Evolutionary conservation across 2,329 filamentous ascomycete species (phyloP).

Genomic region (Exophiala spinifera): DNA sequence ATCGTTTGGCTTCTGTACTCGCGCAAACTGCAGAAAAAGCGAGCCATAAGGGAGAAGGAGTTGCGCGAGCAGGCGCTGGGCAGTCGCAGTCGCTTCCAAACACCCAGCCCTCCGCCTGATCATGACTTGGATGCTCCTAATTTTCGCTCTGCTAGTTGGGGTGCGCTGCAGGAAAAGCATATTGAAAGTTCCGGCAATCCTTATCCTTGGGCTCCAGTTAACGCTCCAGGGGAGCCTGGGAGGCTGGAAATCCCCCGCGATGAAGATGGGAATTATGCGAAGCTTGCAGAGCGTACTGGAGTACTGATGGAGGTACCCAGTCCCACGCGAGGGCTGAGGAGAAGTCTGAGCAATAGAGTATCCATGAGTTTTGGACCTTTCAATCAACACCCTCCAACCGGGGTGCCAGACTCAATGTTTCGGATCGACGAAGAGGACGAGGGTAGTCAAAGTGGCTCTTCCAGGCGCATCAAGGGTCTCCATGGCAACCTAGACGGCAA

Average conservation of each 20-base stretch:
- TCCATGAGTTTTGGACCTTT: slow-evolving; percentile 9
- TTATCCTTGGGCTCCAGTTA: slow-evolving; percentile 33
- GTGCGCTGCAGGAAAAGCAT: slow-evolving; percentile 23
- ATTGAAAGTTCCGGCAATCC: slow-evolving; percentile 25
- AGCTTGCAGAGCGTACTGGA: slow-evolving; percentile 41
- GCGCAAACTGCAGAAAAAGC: slow-evolving; percentile 44
- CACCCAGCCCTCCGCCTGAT: slow-evolving; percentile 31
- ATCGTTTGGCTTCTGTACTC: slow-evolving; percentile 51
- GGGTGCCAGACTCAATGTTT: slow-evolving; percentile 23
- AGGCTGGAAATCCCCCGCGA: slow-evolving; percentile 11
- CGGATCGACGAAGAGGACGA: slow-evolving; percentile 30
- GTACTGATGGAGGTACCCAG: slow-evolving; percentile 41
- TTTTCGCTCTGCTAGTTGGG: slow-evolving; percentile 27
- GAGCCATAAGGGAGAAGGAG: slow-evolving; percentile 51
- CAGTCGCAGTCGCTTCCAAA: slow-evolving; percentile 49
- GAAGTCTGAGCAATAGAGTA: slow-evolving; percentile 42
- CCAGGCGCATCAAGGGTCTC: slow-evolving; percentile 12
- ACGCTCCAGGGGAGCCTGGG: slow-evolving; percentile 20
- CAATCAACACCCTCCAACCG: slow-evolving; percentile 18
- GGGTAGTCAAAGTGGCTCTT: slow-evolving; percentile 25
- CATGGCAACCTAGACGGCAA: slow-evolving; percentile 3
- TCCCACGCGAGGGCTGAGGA: slow-evolving; percentile 40
- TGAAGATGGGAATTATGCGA: slow-evolving; percentile 30
- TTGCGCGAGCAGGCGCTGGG: slow-evolving; percentile 52
- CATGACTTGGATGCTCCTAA: slow-evolving; percentile 9